Evolutionary conservation across 2,329 filamentous ascomycete species (phyloP), one percentile per base, ranked within the genome.

Genomic region (Trichoderma sp.): DNA sequence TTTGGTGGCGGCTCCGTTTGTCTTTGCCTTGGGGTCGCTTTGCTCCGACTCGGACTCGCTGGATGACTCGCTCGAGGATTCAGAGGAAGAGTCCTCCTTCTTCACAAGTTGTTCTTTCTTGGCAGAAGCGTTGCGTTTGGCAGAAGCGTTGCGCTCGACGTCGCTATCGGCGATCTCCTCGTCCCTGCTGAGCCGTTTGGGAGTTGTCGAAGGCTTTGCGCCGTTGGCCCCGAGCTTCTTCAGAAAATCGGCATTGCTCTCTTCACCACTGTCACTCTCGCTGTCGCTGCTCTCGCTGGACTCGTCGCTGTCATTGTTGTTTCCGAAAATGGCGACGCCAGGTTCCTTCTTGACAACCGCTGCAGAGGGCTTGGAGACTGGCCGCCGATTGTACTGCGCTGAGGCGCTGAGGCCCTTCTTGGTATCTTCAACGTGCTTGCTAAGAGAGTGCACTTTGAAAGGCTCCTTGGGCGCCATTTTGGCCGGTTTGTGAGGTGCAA

Each of bases 121-220:
- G 37, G 52, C 34, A 29, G 67, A 50, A n/a, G 67, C 60, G 42
- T n/a, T 25, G 3, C 69, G 71, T 37, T 74, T 76, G 35, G 73
- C 70, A 19, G 74, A 70, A 42, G 75, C 70, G 56, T 74, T 75
- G 65, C 77, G 77, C 69, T 81, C 80, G 72, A 71, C 77, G 71
- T 82, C 79, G 72, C 80, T 82, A 67, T 82, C 80, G 72, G 79
- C 79, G 68, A 82, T 80, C 69, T 81, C 80, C 25, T 79, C 77
- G 52, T 76, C 69, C 70, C 77, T 77, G 74, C 70, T 74, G 68
- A 73, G 75, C 64, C 73, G 71, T 67, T 74, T 75, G 64, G 75
- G 39, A 67, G 70, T 54, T 58, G 69, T 57, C 45, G 60, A 52
- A 64, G 64, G 50, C 42, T 69, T 69, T 19, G 69, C 71, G 17